Evolutionary conservation across 805 yeast genomes (phyloP), one percentile per base, ranked within the genome.

Genomic region (Kuraishia piskuri): DNA sequence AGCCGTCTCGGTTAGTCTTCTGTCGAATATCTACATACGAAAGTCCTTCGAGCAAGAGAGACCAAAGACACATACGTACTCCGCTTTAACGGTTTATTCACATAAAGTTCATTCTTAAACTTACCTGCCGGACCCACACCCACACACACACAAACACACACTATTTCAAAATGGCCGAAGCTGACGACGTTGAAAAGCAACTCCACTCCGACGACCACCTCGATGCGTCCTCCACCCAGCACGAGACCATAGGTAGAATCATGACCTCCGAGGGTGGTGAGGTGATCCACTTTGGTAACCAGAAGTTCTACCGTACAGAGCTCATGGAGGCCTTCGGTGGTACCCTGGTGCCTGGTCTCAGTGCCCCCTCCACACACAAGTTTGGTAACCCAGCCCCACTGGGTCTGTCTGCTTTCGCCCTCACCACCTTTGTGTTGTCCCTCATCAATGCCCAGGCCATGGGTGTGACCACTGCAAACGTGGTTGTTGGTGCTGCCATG

Each of bases 321-420:
- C 72, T 86, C 54, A 69, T 73, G 52, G 68, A 68, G 23, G 92
- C 92, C 2, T 86, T 86, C 58, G 96, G 96, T 67, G 96, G 96
- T 83, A 76, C 86, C 20, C 71, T 87, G 64, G 83, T 83, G 59
- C 89, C 94, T 22, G 92, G 89, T 74, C 49, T 73, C 53, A 67
- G 79, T 25, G 75, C 78, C n/a, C 77, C 80, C 4, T 77, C 92
- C 17, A 63, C 70, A 8, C 83, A 84, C 60, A 75, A 76, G 56
- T 74, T 78, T 70, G 91, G 85, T 54, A 86, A 86, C 61, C 91
- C 92, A 23, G 87, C 86, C 49, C 91, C 91, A 22, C 70, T 86
- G 57, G 92, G 91, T 17, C 70, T 86, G 55, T 78, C 83, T 25
- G 88, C 86, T 23, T 86, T 86, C 68, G 88, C 89, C 17, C 69